Evolutionary conservation across 176 grass and related monocot species (phyloP), one percentile per base, ranked within the genome.

Genomic region (Juncus effusus): DNA sequence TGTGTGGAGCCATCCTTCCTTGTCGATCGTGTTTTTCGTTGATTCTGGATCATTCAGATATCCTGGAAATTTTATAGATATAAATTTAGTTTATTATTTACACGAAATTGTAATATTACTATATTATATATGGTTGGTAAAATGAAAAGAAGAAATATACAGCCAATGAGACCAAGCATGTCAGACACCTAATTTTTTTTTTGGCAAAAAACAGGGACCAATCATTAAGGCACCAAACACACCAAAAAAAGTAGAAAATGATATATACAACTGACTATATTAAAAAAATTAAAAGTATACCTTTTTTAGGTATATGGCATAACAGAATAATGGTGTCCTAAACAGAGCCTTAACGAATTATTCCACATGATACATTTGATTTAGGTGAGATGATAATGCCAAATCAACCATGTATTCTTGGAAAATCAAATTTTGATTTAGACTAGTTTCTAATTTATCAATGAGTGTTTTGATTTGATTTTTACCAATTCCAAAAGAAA

Each of bases 21-120:
- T 86, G 67, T 96, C 93, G 13, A 96, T 91, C 42, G 85, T 96
- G 64, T 89, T 91, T 58, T 83, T 81, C 44, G 93, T 96, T 3
- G 93, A 16, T 36, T 79, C 84, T 9, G 49, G 88, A 40, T 96
- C 88, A 69, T 96, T 96, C 35, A 96, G 75, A 63, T 96, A 96
- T 72, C 93, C 93, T 96, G 81, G 50, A 77, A 16, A 69, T 55
- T n/a, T 40, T 70, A 3, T 15, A 70, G 49, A 14, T 69, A 8
- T 68, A 54, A 54, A n/a, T 69, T 19, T 54, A 54, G 53, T n/a
- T 64, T 39, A 62, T 6, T 53, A 10, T 36, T 4, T 68, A 51
- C 65, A 9, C 4, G 44, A 47, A 47, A 47, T 47, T 47, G 44
- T 9, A 47, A 47, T 28, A 28, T 28, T 28, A 28, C 19, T 28